Base-by-base conservation (phyloP, 78 protist genomes). In the Pelomyxa schiedti region DNA sequence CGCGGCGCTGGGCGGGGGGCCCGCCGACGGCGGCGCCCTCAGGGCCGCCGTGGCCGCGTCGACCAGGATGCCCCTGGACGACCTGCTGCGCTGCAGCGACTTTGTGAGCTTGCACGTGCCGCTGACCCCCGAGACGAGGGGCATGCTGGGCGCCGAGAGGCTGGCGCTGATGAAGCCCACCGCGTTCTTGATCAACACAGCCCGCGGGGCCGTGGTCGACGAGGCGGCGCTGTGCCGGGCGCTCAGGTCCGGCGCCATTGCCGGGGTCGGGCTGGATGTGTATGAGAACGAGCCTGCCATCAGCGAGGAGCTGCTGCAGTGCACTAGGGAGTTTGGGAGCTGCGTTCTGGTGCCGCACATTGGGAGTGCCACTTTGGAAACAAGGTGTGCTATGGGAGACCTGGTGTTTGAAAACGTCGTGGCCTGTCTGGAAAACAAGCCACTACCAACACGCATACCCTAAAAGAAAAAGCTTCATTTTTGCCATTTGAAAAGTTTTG, bases 261-360 rank as follows among this genome's bases (percentile, higher is more conserved):
- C 68, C 3, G 80, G 76, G 38, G 86, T 80, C 4, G 86, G 78
- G 39, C 32, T 81, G 7, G 86, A 81, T 68, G 86, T 81, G 8
- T 81, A 69, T 32, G 86, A 81, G 42, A 37, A 30, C 0, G 84
- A 79, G 37, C 84, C 84, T 16, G 58, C 16, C 32, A 16, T 47
- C 58, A 16, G 16, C 58, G 58, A 16, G 58, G 58, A 16, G 58
- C 58, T 47, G 58, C n/a, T n/a, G n/a, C n/a, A n/a, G n/a, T n/a
- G n/a, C n/a, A n/a, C n/a, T n/a, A 16, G 58, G 58, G 58, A 16
- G 58, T 16, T 47, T 16, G 16, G 58, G 32, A 47, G 16, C 58
- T 47, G 58, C 58, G 16, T 16, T 16, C 16, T 47, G 32, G 58
- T 47, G 32, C 32, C 58, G 58, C 58, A 47, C 58, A 47, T 47